Conservation (phyloP, 345 rosid species). For the Sisymbrium altissimum region DNA sequence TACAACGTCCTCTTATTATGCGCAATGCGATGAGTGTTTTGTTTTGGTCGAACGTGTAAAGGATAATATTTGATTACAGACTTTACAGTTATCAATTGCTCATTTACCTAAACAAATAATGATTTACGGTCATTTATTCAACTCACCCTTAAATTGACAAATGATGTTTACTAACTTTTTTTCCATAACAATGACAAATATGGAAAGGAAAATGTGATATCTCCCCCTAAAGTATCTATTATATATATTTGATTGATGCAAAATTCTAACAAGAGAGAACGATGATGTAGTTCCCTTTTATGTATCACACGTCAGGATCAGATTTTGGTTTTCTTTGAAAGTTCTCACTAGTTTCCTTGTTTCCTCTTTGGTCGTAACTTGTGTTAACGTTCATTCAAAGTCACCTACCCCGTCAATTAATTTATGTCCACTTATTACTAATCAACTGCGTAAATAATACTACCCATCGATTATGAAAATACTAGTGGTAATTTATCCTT, state of each 20-base stretch:
- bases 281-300: background rate
- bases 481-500: background rate
- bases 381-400: background rate
- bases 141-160: background rate
- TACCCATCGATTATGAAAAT: background rate
- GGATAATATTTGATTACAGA: background rate
- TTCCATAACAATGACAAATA: background rate
- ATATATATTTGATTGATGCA: background rate
- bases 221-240: background rate
- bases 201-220: background rate
- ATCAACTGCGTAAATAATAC: background rate
- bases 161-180: background rate
- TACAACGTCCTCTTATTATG: background rate
- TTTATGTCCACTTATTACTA: constrained; percentile 9
- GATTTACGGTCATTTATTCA: background rate
- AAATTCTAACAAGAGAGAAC: background rate
- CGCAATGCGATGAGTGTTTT: background rate
- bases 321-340: constrained; percentile 10
- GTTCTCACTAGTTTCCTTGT: constrained; percentile 2
- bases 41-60: background rate
- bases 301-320: constrained; percentile 3
- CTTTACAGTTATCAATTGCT: background rate
- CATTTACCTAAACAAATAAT: background rate
- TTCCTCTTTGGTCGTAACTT: constrained; percentile 20
- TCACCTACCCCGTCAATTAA: constrained; percentile 20